These are phyloP conservation scores for Pythium biforme DNA, from an alignment of 352 stramenopile species.

Conservation along the genomic window DNA sequence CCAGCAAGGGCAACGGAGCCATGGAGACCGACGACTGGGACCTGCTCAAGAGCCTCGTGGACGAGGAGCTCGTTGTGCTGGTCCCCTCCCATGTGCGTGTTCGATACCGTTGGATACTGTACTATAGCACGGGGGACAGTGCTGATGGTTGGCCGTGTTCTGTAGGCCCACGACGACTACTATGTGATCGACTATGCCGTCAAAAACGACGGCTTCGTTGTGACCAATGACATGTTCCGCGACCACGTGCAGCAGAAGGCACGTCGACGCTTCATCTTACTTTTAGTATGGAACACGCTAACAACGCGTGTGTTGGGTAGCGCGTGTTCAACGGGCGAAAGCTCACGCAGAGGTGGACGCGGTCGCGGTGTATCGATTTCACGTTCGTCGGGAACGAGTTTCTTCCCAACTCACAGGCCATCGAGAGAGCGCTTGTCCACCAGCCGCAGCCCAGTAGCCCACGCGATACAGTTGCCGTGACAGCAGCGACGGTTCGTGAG, in stretches of 20 bases:
- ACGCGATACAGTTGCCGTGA: constrained; percentile 10
- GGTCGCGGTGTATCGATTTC: constrained; percentile 79
- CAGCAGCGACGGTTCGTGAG: not conserved
- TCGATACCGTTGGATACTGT: not conserved
- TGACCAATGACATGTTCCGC: constrained; percentile 93
- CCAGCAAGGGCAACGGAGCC: constrained; percentile 33
- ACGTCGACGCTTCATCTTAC: not conserved
- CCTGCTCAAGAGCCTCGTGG: constrained; percentile 53
- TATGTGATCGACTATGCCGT: constrained; percentile 92
- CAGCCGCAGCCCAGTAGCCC: constrained; percentile 11
- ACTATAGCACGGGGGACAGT: not conserved
- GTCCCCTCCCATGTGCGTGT: constrained; percentile 64
- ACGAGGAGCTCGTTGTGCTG: constrained; percentile 65
- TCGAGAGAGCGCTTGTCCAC: constrained; percentile 62
- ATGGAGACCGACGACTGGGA: constrained; percentile 51
- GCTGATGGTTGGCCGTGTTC: not conserved
- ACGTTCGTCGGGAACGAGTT: constrained; percentile 90
- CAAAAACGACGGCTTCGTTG: constrained; percentile 85
- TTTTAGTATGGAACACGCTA: not conserved
- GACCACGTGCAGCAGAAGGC: constrained; percentile 82
- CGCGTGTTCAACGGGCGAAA: constrained; percentile 62
- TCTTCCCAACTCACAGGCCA: constrained; percentile 84
- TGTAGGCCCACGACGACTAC: constrained; percentile 86
- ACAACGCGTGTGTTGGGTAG: constrained; percentile 25
- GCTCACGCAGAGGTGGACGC: constrained; percentile 63